These are phyloP conservation scores for Euryodendron excelsum DNA, from an alignment of 148 eudicot genomes.

Conservation along the genomic window DNA sequence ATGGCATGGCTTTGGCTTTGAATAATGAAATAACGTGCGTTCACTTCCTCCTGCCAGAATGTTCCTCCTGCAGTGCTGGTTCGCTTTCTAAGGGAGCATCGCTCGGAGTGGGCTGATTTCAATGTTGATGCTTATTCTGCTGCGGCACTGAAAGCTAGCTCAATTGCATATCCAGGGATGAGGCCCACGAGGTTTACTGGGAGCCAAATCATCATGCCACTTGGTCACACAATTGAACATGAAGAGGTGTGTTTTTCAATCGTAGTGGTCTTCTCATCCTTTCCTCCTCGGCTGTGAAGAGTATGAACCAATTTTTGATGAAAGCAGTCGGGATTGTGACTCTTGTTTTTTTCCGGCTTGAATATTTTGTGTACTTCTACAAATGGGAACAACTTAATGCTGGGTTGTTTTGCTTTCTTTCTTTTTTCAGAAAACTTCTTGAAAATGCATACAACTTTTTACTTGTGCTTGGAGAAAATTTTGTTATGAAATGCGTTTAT, in stretches of 20 bases:
- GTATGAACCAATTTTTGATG: neutral
- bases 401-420: neutral
- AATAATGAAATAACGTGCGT: neutral
- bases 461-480: neutral
- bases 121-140: constrained; percentile 86
- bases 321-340: neutral
- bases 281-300: neutral
- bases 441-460: neutral
- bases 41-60: constrained; percentile 46
- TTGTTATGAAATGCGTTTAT: no score
- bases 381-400: neutral
- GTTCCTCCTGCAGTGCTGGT: constrained; percentile 88
- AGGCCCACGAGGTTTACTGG: constrained; percentile 82
- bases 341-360: neutral
- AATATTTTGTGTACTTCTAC: neutral
- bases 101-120: constrained; percentile 98
- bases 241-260: constrained; percentile 63
- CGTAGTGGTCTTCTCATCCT: neutral
- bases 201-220: constrained; percentile 89
- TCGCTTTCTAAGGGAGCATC: constrained; percentile 89
- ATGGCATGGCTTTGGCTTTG: no score
- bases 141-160: constrained; percentile 58
- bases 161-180: constrained; percentile 69
- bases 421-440: neutral
- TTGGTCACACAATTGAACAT: constrained; percentile 89